Evolutionary conservation across 345 rosid species (phyloP), one percentile per base, ranked within the genome.

Genomic region (Eucalyptus regnans): DNA sequence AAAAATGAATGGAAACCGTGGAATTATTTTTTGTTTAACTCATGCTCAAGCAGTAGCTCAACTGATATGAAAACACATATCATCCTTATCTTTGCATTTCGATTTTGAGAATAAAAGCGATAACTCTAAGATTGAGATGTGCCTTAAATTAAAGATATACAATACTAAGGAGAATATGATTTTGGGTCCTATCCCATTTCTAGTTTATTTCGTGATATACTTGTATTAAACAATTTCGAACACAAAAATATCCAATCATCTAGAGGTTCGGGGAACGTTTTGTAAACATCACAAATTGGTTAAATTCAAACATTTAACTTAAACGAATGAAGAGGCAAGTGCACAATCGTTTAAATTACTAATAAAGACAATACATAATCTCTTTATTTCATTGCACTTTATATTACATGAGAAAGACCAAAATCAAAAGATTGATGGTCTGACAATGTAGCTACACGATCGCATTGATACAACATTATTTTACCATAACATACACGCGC

Each of bases 121-220:
- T 8, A 33, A 68, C 20, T 68, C 23, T 33, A 68, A 68, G 43
- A 68, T 68, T 33, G 22, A 31, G 44, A 68, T 17, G 20, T 33
- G 12, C 7, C 1, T 33, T 20, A 3, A 13, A 18, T 1, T 5
- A 68, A 15, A 31, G 2, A 13, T 66, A 9, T 68, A 16, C 0
- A 4, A 16, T 68, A 3, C 43, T 7, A 0, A 13, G 20, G 20
- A 31, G 22, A 68, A 68, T 3, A 68, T 3, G 2, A 68, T 33
- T 33, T 68, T 31, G 22, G 7, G 25, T 68, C 12, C 80, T 17
- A 31, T 17, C 12, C 4, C 80, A 33, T 68, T 68, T 33, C 23
- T 33, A 33, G 2, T 17, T 68, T 68, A 17, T 68, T 33, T 17
- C 80, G 17, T 17, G 4, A 68, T 17, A 68, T 41, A 68, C 3